Evolutionary conservation across 345 rosid genomes (phyloP).

Genomic region (Viola odorata): DNA sequence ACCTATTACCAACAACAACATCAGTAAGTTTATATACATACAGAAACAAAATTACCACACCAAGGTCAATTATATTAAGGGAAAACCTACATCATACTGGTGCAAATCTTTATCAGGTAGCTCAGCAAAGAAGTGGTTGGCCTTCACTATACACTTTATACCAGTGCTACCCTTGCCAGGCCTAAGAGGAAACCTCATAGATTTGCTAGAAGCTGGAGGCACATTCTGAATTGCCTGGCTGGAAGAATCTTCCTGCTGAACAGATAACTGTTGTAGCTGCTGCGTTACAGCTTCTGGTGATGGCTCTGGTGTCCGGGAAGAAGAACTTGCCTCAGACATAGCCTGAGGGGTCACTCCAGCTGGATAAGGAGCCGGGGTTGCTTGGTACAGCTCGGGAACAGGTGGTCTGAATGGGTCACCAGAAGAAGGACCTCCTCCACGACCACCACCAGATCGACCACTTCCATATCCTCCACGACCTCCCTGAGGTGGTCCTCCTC

Average conservation of each 20-base stretch:
- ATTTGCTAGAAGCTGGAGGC: constrained; percentile 67
- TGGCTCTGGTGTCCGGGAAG: constrained; percentile 41
- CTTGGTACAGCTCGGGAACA: constrained; percentile 99
- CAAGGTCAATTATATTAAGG: not conserved
- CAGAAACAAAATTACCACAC: not conserved
- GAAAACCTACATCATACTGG: constrained; percentile 76
- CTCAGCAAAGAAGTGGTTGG: constrained; percentile 93
- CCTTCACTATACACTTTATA: constrained; percentile 69
- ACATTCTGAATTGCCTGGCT: constrained; percentile 56
- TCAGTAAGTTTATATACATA: not conserved
- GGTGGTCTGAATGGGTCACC: constrained; percentile 56
- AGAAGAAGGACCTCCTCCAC: constrained; percentile 51
- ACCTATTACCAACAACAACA: constrained; percentile 37
- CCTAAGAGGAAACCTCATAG: constrained; percentile 70
- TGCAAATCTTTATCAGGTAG: constrained; percentile 90
- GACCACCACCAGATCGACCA: constrained; percentile 30
- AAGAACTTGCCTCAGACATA: constrained; percentile 53
- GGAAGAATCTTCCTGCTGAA: constrained; percentile 43
- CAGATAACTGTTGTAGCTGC: constrained; percentile 45
- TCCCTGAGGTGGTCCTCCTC: constrained; percentile 61
- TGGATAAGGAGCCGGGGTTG: constrained; percentile 55
- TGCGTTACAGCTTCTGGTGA: constrained; percentile 25
- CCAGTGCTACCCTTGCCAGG: constrained; percentile 75
- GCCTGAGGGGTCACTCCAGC: constrained; percentile 56
- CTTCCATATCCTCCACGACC: constrained; percentile 53